Conservation (phyloP, 495 filamentous ascomycete species). For the Aspergillus indologenus region DNA sequence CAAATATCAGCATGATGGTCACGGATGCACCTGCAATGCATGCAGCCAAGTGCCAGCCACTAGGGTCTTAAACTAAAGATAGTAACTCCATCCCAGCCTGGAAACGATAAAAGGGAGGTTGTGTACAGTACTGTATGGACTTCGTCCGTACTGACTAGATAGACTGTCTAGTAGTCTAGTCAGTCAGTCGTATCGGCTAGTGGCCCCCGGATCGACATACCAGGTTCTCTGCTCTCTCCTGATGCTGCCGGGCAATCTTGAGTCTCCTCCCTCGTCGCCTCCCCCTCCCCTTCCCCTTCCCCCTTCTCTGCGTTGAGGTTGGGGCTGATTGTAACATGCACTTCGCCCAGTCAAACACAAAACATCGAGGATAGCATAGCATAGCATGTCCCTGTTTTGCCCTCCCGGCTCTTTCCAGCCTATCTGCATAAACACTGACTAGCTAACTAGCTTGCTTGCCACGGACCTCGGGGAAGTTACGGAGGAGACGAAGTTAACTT, state of each 20-base stretch:
- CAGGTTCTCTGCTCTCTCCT: neutral
- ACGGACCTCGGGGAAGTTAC: neutral
- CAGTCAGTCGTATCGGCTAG: conserved; percentile 11
- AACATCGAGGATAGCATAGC: no score
- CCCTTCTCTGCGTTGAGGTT: neutral
- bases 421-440: neutral
- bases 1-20: neutral
- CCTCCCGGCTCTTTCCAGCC: conserved; percentile 6
- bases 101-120: neutral
- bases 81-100: neutral
- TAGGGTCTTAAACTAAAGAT: neutral
- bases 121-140: no score
- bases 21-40: neutral
- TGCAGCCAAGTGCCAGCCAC: neutral
- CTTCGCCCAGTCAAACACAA: neutral
- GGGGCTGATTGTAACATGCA: neutral
- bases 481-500: no score
- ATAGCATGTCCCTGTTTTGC: conserved; percentile 15
- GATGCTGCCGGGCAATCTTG: neutral
- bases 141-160: no score
- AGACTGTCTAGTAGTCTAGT: neutral
- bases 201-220: conserved; percentile 11
- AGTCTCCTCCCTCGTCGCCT: no score
- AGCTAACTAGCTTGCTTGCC: neutral
- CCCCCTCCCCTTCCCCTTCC: neutral